Base-by-base conservation (phyloP, 352 stramenopile genomes). In the Globisporangium irregulare region DNA sequence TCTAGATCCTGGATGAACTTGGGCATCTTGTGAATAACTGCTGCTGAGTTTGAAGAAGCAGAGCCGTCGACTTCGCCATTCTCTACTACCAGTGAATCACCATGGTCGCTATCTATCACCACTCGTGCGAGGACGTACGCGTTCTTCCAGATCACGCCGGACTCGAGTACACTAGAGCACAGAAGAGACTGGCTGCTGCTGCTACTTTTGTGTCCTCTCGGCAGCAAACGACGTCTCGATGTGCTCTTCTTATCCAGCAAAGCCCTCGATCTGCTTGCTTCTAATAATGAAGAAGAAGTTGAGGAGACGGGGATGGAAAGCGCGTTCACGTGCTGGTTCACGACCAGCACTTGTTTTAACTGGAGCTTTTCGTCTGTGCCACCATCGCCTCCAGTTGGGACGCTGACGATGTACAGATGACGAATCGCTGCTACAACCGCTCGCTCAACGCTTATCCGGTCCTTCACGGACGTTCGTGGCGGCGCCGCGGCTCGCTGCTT, bases 61-160 rank as follows among this genome's bases (percentile, higher is more conserved):
- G 20, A 22, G 4, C 7, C 18, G 20, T 41, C 38, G 14, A 48
- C 18, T 9, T 18, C 27, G 25, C 69, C 56, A 15, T 57, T 66
- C 4, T 73, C 20, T 7, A n/a, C 27, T 53, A n/a, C 58, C 66
- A 51, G 1, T 67, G 15, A 8, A 5, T 18, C 41, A 22, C 5
- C 6, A 15, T 32, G 51, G 9, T 38, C 62, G 34, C 50, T n/a
- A 5, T 41, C 46, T 64, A 67, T 58, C 1, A 70, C 43, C 4
- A 86, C 69, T 18, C 79, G 75, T 25, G 68, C 76, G 15, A 90
- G 66, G 15, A 90, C 67, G 55, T 89, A 90, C 15, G 62, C 66
- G 48, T 77, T 77, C 24, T 75, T 80, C 81, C 81, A 92, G 32
- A 92, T 67, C 34, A 89, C 51, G 1, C 84, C 84, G 0, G 77